These are phyloP conservation scores for Vitis hybrid DNA, from an alignment of 177 flowering plant genomes.

Conservation along the genomic window DNA sequence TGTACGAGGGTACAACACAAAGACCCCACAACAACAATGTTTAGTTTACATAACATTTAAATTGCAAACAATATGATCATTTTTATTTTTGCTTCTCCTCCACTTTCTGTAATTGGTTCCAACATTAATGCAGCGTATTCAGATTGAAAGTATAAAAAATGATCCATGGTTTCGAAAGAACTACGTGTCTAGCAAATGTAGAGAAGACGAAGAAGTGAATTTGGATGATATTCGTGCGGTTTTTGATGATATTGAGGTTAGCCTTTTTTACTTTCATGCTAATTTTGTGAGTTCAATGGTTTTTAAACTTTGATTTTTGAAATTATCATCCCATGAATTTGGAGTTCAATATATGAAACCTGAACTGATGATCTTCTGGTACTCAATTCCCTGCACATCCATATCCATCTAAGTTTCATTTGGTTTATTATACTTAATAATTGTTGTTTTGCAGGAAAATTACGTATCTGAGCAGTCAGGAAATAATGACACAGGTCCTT, in stretches of 20 bases:
- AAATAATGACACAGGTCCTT: conserved; percentile 54
- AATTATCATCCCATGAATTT: not conserved
- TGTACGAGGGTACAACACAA: too few species aligned
- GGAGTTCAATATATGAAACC: not conserved
- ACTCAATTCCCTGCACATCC: not conserved
- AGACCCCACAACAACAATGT: not conserved
- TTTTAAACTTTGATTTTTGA: not conserved
- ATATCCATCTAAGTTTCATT: not conserved
- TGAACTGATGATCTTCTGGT: not conserved
- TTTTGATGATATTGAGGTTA: conserved; percentile 94
- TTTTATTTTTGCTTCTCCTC: not conserved
- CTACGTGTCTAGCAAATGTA: conserved; percentile 52
- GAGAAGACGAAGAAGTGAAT: conserved; percentile 74
- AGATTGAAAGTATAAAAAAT: conserved; percentile 63
- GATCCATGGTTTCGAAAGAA: conserved; percentile 77
- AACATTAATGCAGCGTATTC: conserved; percentile 65
- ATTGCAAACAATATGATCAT: not conserved
- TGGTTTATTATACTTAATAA: conserved; percentile 1
- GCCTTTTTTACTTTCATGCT: conserved; percentile 1
- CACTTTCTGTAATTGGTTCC: conserved; percentile 4
- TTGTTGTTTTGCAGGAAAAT: conserved; percentile 54
- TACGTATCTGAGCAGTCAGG: conserved; percentile 72
- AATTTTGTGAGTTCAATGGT: not conserved
- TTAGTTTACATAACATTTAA: not conserved
- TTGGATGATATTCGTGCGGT: conserved; percentile 92